Conservation (phyloP, 106 monocot genomes). For the Allium sativum region DNA sequence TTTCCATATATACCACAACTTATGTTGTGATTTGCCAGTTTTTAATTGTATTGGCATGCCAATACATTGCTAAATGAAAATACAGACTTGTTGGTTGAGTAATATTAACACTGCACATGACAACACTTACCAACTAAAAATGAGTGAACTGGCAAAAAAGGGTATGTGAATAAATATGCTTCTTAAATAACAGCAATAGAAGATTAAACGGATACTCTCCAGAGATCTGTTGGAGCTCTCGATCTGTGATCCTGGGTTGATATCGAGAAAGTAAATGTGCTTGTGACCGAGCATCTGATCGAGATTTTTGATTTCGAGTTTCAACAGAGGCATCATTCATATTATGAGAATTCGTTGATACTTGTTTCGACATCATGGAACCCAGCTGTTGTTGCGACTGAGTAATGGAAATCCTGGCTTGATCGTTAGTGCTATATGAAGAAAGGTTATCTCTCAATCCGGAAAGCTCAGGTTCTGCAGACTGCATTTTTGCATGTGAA, state of each 20-base stretch:
- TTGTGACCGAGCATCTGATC: conserved; percentile 35
- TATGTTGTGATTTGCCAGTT: too few relatives aligned
- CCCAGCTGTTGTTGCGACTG: conserved; percentile 27
- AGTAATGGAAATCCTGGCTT: conserved; percentile 16
- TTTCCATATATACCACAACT: too few relatives aligned
- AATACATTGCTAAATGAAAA: background rate
- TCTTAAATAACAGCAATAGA: background rate
- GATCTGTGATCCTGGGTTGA: conserved; percentile 79
- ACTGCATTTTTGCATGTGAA: conserved; percentile 3
- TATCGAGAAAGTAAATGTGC: conserved; percentile 63
- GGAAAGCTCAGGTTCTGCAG: conserved; percentile 20
- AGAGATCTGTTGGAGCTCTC: conserved; percentile 73
- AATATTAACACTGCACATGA: background rate
- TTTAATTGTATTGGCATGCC: too few relatives aligned
- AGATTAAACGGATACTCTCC: conserved; percentile 73
- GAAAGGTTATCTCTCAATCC: conserved; percentile 24
- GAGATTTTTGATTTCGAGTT: conserved; percentile 45
- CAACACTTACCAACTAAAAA: too few relatives aligned
- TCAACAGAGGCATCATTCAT: conserved; percentile 11
- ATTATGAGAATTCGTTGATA: conserved; percentile 14
- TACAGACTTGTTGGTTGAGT: background rate
- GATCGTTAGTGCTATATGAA: conserved; percentile 22
- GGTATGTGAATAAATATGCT: too few relatives aligned
- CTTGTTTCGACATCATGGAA: conserved; percentile 24
- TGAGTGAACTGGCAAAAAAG: too few relatives aligned